phyloP scores from a whole-genome alignment of 805 yeast species.

The Priceomyces carsonii region DNA sequence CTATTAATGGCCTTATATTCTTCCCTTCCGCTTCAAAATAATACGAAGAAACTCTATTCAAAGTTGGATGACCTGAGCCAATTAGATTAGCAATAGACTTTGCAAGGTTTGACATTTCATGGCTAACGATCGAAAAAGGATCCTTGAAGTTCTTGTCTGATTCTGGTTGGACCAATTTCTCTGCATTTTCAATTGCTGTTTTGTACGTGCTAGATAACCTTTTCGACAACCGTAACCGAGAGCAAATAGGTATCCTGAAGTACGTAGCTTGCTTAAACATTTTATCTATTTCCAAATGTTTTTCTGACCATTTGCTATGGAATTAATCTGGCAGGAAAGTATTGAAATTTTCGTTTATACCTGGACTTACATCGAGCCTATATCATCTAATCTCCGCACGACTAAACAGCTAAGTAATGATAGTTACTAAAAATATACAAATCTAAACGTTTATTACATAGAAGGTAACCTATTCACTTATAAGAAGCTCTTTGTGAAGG shows the following conservation, averaged over 20 bases:
- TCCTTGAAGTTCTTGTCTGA: conserved; percentile 55
- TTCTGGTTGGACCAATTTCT: conserved; percentile 67
- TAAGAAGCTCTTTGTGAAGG: conserved; percentile 36
- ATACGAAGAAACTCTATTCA: conserved; percentile 89
- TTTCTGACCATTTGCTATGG: too few species aligned
- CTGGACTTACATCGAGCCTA: too few species aligned
- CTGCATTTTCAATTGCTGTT: conserved; percentile 72
- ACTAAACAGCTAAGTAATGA: too few species aligned
- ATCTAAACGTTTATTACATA: too few species aligned
- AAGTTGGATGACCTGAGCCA: conserved; percentile 92
- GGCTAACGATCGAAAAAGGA: conserved; percentile 88
- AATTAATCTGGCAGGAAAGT: too few species aligned
- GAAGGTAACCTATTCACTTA: too few species aligned
- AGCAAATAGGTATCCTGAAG: background rate
- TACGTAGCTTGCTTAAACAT: background rate
- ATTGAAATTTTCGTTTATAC: too few species aligned
- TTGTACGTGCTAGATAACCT: conserved; percentile 21
- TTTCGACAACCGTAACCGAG: background rate
- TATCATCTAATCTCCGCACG: too few species aligned
- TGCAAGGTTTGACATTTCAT: conserved; percentile 89
- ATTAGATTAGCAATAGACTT: conserved; percentile 81
- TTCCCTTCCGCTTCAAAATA: conserved; percentile 97
- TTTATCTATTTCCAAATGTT: background rate
- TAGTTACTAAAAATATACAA: too few species aligned
- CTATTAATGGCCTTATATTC: conserved; percentile 90